phyloP scores from a whole-genome alignment of 768 basidiomycete species.

The Megacollybia marginata region DNA sequence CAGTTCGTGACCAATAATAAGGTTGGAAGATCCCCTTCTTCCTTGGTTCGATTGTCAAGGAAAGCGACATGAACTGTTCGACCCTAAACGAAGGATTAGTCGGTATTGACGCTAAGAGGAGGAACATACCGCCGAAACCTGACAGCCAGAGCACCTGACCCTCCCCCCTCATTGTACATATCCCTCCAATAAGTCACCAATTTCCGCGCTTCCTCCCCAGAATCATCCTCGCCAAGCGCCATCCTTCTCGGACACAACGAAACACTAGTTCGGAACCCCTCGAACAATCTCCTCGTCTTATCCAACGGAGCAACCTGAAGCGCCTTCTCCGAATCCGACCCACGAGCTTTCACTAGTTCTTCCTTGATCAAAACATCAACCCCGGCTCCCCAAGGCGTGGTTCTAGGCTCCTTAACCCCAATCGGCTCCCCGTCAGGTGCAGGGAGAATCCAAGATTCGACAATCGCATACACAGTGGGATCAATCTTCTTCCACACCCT shows the following conservation, averaged over 20 bases:
- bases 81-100: conserved; percentile 32
- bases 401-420: conserved; percentile 10
- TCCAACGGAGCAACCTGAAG: conserved; percentile 19
- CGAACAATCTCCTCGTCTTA: conserved; percentile 40
- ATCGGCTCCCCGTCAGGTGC: conserved; percentile 21
- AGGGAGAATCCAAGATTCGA: conserved; percentile 63
- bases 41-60: conserved; percentile 66
- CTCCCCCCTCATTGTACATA: no score
- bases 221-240: no score
- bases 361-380: conserved; percentile 36
- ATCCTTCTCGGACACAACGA: conserved; percentile 41
- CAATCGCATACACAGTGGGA: conserved; percentile 40
- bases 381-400: conserved; percentile 69
- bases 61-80: conserved; percentile 74
- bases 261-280: conserved; percentile 41
- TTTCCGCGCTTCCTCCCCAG: no score
- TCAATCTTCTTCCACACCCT: conserved; percentile 80
- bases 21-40: conserved; percentile 73
- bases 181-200: no score
- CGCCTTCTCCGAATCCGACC: background rate
- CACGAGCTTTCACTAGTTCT: conserved; percentile 27
- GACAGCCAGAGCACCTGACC: no score
- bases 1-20: conserved; percentile 73
- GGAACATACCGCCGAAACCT: no score
- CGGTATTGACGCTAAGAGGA: no score